Evolutionary conservation across 768 basidiomycete genomes (phyloP).

Genomic region (Chiua virens): DNA sequence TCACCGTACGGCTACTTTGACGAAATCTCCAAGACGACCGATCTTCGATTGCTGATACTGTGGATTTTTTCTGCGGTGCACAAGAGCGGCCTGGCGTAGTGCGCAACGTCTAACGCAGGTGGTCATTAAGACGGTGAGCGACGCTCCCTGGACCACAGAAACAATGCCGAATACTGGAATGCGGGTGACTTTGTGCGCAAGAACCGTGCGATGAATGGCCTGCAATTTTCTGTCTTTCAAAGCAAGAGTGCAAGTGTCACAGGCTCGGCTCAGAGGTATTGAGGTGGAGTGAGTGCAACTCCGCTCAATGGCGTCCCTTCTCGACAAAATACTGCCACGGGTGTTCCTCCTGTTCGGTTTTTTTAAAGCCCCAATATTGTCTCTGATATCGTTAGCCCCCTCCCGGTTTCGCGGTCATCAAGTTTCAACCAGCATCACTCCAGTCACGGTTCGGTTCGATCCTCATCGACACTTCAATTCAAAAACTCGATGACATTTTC

Average conservation of each 20-base stretch:
- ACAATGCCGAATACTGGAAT: not conserved
- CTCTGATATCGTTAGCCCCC: no score
- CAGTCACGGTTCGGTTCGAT: no score
- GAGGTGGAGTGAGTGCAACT: not conserved
- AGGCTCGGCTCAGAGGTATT: no score
- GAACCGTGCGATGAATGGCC: constrained; percentile 5
- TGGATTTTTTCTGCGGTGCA: not conserved
- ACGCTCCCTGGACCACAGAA: not conserved
- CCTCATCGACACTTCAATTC: no score
- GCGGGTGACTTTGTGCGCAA: constrained; percentile 5
- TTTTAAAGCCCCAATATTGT: constrained; percentile 2
- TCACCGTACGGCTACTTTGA: constrained; percentile 17
- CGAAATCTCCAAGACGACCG: no score
- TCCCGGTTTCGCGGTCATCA: no score
- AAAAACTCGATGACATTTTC: no score
- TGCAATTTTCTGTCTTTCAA: not conserved
- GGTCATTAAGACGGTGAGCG: constrained; percentile 14
- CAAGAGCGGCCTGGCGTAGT: not conserved
- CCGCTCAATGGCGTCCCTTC: not conserved
- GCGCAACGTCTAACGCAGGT: not conserved
- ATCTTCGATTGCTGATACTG: no score
- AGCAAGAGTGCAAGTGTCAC: not conserved
- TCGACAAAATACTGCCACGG: no score
- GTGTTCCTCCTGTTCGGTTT: not conserved
- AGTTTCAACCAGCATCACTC: no score